Evolutionary conservation across 441 rosid genomes (phyloP).

Genomic region (Brassica hybrid): DNA sequence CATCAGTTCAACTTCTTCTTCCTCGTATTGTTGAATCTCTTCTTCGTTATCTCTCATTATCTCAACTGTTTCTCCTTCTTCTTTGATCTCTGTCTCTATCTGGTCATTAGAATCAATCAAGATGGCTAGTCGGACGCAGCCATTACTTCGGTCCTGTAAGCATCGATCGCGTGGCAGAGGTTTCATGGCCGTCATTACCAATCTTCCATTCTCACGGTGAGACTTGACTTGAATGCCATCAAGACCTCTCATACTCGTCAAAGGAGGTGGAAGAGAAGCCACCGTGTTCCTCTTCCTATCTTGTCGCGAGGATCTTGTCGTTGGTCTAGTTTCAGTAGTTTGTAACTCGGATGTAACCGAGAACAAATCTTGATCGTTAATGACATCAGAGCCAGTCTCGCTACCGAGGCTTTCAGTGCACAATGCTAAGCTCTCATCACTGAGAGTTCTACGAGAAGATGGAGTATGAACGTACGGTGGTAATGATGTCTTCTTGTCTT

Average conservation of each 20-base stretch:
- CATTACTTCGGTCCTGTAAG: conserved; percentile 69
- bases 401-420: conserved; percentile 87
- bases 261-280: conserved; percentile 70
- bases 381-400: conserved; percentile 72
- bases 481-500: conserved; percentile 40
- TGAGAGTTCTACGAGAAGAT: conserved; percentile 55
- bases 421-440: conserved; percentile 74
- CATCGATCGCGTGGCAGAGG: conserved; percentile 45
- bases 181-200: conserved; percentile 61
- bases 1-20: conserved; percentile 21
- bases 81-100: conserved; percentile 25
- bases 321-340: conserved; percentile 23
- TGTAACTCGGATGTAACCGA: conserved; percentile 38
- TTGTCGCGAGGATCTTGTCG: conserved; percentile 9
- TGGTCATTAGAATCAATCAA: conserved; percentile 47
- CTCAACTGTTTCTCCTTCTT: conserved; percentile 26
- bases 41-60: conserved; percentile 26
- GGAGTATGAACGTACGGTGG: conserved; percentile 50
- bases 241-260: conserved; percentile 71
- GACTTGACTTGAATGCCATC: conserved; percentile 60
- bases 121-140: conserved; percentile 67
- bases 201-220: conserved; percentile 72
- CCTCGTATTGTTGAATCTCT: conserved; percentile 16
- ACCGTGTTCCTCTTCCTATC: conserved; percentile 43
- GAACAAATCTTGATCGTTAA: conserved; percentile 46